These are phyloP conservation scores for Escallonia rubra DNA, from an alignment of 129 eudicot genomes.

Conservation along the genomic window DNA sequence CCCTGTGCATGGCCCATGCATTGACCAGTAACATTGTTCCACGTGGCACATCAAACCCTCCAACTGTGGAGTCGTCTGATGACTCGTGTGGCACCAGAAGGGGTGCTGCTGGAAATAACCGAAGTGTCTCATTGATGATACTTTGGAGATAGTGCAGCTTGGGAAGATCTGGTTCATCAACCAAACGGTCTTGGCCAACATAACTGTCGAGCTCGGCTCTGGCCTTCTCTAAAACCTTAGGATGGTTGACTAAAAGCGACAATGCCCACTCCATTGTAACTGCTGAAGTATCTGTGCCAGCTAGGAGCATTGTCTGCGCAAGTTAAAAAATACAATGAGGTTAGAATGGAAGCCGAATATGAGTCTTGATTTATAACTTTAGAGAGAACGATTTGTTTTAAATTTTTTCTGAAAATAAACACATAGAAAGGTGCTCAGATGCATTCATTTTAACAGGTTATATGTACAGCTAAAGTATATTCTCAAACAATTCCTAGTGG, in stretches of 20 bases:
- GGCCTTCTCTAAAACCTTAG: slow-evolving; percentile 17
- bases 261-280: slow-evolving; percentile 30
- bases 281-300: slow-evolving; percentile 27
- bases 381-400: no score
- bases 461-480: no score
- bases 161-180: slow-evolving; percentile 23
- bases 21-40: slow-evolving; percentile 30
- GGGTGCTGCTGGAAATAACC: slow-evolving; percentile 34
- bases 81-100: slow-evolving; percentile 33
- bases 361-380: no score
- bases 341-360: no score
- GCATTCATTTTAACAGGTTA: no score
- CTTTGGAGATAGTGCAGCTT: slow-evolving; percentile 16
- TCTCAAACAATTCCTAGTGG: no score
- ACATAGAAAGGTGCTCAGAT: no score
- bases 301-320: slow-evolving; percentile 14
- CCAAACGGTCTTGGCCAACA: slow-evolving; percentile 12
- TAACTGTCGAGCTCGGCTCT: slow-evolving; percentile 12
- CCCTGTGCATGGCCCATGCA: slow-evolving; percentile 40
- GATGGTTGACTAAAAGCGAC: slow-evolving; percentile 31
- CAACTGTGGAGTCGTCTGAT: slow-evolving; percentile 18
- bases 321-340: no score
- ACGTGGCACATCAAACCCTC: slow-evolving; percentile 20
- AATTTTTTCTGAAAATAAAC: no score
- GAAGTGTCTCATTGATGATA: slow-evolving; percentile 22